Conservation (phyloP, 2,329 filamentous ascomycete species). For the Phyllosticta citriasiana region DNA sequence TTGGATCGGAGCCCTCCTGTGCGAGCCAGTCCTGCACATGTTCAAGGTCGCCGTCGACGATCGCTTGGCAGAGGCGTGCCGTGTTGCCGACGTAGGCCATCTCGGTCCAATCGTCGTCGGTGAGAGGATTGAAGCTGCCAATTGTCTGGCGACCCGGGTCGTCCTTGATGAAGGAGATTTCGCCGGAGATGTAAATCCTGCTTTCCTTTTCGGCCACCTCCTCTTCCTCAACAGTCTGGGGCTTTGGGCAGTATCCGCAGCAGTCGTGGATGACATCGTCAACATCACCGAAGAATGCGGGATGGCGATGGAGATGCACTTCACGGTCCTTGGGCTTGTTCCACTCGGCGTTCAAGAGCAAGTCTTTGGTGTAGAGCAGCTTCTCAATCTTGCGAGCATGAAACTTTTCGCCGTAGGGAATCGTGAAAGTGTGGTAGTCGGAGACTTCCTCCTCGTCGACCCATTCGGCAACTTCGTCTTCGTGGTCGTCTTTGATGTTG, state of each 20-base stretch:
- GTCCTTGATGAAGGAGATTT: slow-evolving; percentile 65
- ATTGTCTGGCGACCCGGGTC: slow-evolving; percentile 69
- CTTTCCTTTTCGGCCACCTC: slow-evolving; percentile 61
- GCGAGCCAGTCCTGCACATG: slow-evolving; percentile 59
- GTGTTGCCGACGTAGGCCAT: slow-evolving; percentile 85
- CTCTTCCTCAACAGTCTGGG: slow-evolving; percentile 60
- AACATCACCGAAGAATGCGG: slow-evolving; percentile 71
- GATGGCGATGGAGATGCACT: slow-evolving; percentile 71
- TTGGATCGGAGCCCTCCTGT: slow-evolving; percentile 59
- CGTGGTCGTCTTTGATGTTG: slow-evolving; percentile 67
- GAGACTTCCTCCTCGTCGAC: slow-evolving; percentile 65
- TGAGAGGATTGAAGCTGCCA: slow-evolving; percentile 69
- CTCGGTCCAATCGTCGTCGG: slow-evolving; percentile 76
- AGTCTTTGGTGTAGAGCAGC: slow-evolving; percentile 68
- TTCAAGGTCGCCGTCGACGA: slow-evolving; percentile 62
- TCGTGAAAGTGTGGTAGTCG: slow-evolving; percentile 59
- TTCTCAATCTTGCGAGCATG: slow-evolving; percentile 66
- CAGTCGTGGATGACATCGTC: slow-evolving; percentile 70
- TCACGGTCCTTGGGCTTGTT: slow-evolving; percentile 66
- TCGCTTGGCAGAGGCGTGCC: slow-evolving; percentile 66
- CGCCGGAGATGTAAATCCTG: slow-evolving; percentile 67
- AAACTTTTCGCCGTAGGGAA: slow-evolving; percentile 52
- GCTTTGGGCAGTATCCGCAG: slow-evolving; percentile 66
- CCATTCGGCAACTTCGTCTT: slow-evolving; percentile 81
- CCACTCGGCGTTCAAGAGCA: slow-evolving; percentile 77